Evolutionary conservation across 768 basidiomycete species (phyloP), one percentile per base, ranked within the genome.

Genomic region (Sistotremastrum suecicum): DNA sequence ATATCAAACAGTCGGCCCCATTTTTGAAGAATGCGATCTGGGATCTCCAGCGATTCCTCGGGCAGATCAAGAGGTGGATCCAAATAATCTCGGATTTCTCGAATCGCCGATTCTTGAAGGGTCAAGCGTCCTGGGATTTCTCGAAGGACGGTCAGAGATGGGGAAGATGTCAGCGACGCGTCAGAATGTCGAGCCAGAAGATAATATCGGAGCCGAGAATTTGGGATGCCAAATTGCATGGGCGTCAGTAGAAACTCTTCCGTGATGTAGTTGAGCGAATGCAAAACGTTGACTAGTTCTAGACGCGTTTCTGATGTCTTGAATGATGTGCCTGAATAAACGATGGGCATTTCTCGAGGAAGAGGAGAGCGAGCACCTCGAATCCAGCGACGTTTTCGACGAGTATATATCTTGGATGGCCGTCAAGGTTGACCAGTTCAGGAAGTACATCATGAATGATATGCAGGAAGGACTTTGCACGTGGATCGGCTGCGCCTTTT

Each of bases 311-410:
- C 71, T 1, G 85, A 88, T 5, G 65, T 63, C 85, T 89, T 57
- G 42, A 11, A 40, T 7, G 45, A 12, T 7, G 51, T 35, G 34
- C 7, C 44, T 53, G 29, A 47, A 42, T 31, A 20, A 7, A 29
- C 32, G 1, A 28, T 10, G 30, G 29, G 37, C 20, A 47, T 8
- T 39, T 39, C 38, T 28, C 5, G 41, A 48, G 7, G 28, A 9
- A 41, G 9, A 33, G 33, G 8, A 52, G 29, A 33, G 37, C 41
- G 60, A 59, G 54, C 57, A 83, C 85, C 76, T 85, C 82, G 52
- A 88, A 88, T 5, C 83, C 84, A 7, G 78, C 82, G 3, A 89
- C 86, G 52, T 88, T 88, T 56, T 88, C 86, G 6, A 89, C 65
- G 7, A 88, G 67, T 7, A 88, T 55, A 48, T 69, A 71, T 3